Evolutionary conservation across 805 yeast species (phyloP), one percentile per base, ranked within the genome.

Genomic region (Sugiyamaella valdiviana): DNA sequence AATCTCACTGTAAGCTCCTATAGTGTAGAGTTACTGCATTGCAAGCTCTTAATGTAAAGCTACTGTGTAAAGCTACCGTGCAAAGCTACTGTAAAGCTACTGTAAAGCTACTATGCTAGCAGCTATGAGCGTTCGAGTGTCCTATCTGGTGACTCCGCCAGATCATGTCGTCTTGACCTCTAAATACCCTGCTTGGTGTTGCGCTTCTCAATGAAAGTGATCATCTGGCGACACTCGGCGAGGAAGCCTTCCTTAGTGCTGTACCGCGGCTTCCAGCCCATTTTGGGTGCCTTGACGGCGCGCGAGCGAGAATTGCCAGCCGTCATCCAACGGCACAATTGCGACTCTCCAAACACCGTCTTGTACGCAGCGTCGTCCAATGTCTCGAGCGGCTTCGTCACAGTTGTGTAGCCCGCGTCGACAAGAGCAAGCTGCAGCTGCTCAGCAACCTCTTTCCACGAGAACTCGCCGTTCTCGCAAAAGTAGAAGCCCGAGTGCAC

Each of bases 251-350:
- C 46, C 16, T 45, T 23, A 20, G 53, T 39, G 22, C 46, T 38
- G 24, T 39, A 38, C 63, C 57, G 4, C 64, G 68, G 10, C 57
- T 55, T 3, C 71, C 59, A 49, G 74, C 56, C 20, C 63, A 63
- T 26, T 66, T 65, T 19, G 79, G 74, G 1, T 74, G 68, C 4
- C 60, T 60, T 55, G 69, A 77, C 29, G 79, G 71, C 49, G 85
- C 67, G 42, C 57, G 60, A 59, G 80, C 89, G 39, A 12, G 53
- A 42, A 37, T 56, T 77, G 79, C 1, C 59, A 60, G 49, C 70
- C 72, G 36, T 67, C 67, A 45, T 79, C 73, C 50, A 77, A 68
- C 63, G 82, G 88, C 5, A 83, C 81, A 7, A 82, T 64, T 50
- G 15, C 20, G 70, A 68, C 36, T 76, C 57, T 54, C 81, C 77